Evolutionary conservation across 2,329 filamentous ascomycete genomes (phyloP).

Genomic region (Colletotrichum liriopes): DNA sequence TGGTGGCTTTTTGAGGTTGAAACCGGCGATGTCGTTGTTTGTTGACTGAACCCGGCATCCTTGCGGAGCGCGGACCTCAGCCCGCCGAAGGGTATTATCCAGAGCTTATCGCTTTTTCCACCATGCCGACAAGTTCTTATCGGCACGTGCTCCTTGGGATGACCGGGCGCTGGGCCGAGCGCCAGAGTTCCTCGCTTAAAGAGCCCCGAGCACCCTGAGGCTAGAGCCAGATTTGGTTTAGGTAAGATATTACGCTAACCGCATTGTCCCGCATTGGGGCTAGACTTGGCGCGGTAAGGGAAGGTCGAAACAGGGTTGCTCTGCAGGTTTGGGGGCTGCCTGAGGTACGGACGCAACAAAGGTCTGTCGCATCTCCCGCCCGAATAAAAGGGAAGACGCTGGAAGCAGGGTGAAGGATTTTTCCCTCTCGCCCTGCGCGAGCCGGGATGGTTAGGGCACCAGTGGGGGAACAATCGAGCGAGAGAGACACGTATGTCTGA

Average conservation of each 20-base stretch:
- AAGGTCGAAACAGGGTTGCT: constrained; percentile 17
- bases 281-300: constrained; percentile 19
- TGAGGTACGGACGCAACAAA: constrained; percentile 9
- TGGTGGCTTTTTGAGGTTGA: not conserved
- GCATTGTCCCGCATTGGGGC: constrained; percentile 20
- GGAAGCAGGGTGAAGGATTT: constrained; percentile 36
- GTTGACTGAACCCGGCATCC: not conserved
- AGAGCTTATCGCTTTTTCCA: not conserved
- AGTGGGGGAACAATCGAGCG: constrained; percentile 6
- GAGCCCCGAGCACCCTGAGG: not conserved
- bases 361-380: constrained; percentile 8
- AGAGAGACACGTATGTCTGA: constrained; percentile 21
- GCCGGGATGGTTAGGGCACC: constrained; percentile 23
- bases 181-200: constrained; percentile 6
- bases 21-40: not conserved
- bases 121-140: not conserved
- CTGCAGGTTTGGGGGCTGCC: constrained; percentile 5
- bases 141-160: not conserved
- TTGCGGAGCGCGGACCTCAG: too few species aligned
- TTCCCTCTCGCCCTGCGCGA: constrained; percentile 1
- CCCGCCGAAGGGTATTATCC: too few species aligned
- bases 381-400: constrained; percentile 30
- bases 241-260: not conserved
- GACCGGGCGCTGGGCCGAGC: not conserved
- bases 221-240: not conserved